phyloP scores from a whole-genome alignment of 495 filamentous ascomycete genomes.

The Neurospora discreta region DNA sequence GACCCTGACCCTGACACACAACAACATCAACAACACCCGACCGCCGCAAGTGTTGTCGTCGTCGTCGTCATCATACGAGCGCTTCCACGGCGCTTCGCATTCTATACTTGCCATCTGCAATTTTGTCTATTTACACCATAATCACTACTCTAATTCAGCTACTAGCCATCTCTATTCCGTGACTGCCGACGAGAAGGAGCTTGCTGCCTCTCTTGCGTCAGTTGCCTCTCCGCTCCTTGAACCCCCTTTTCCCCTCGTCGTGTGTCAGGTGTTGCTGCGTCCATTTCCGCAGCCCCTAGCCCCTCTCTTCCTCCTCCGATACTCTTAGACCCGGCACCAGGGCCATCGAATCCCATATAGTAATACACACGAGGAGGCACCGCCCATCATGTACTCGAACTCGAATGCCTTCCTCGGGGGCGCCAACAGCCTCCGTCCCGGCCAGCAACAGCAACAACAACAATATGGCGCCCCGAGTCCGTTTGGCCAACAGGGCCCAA shows the following conservation, averaged over 20 bases:
- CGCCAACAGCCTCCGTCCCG: constrained; percentile 62
- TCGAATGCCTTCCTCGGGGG: constrained; percentile 76
- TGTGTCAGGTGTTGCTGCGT: neutral
- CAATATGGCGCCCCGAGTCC: constrained; percentile 46
- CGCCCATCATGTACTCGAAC: constrained; percentile 66
- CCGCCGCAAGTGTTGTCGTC: neutral
- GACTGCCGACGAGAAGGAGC: neutral
- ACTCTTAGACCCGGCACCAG: neutral
- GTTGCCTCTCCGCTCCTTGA: neutral
- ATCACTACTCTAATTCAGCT: neutral
- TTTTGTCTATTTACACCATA: neutral
- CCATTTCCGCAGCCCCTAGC: neutral
- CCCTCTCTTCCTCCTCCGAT: neutral
- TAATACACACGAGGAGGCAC: neutral
- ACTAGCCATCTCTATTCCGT: neutral
- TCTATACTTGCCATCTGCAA: neutral
- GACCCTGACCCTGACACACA: neutral
- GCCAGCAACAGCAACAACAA: constrained; percentile 28
- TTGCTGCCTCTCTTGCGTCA: neutral
- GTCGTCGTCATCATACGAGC: neutral
- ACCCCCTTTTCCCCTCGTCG: neutral
- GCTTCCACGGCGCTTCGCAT: neutral
- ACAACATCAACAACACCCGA: neutral
- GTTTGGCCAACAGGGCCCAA: constrained; percentile 30
- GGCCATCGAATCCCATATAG: neutral